Conservation (phyloP, 306 rosid species). For the Cucurbita ficifolia region DNA sequence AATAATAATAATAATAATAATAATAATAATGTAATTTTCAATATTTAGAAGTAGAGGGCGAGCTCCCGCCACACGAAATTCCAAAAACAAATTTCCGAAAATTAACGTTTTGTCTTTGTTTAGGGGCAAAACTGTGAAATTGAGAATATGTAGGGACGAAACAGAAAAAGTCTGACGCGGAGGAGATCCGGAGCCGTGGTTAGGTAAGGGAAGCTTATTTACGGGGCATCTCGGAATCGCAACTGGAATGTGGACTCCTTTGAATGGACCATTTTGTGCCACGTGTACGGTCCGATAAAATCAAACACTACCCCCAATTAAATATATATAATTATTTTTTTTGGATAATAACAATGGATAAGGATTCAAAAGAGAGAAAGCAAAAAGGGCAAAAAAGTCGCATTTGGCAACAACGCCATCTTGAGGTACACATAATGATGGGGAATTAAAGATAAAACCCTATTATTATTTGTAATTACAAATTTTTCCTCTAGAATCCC, state of each 20-base stretch:
- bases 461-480: not conserved
- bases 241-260: not conserved
- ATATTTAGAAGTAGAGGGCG: not conserved
- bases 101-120: not conserved
- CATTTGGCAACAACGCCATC: not conserved
- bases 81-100: not conserved
- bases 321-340: not conserved
- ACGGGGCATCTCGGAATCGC: slow-evolving; percentile 9
- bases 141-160: not conserved
- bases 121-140: not conserved
- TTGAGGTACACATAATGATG: not conserved
- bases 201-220: not conserved
- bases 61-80: not conserved
- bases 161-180: not conserved
- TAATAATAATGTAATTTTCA: not conserved
- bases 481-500: too few relatives aligned
- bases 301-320: not conserved
- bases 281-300: not conserved
- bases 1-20: too few relatives aligned
- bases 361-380: not conserved
- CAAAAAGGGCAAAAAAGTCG: not conserved
- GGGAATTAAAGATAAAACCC: not conserved
- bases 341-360: not conserved
- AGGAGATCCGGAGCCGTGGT: not conserved
- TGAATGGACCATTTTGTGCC: not conserved